Evolutionary conservation across 2,329 filamentous ascomycete genomes (phyloP), one percentile per base, ranked within the genome.

Genomic region (Aspergillus arachidicola): DNA sequence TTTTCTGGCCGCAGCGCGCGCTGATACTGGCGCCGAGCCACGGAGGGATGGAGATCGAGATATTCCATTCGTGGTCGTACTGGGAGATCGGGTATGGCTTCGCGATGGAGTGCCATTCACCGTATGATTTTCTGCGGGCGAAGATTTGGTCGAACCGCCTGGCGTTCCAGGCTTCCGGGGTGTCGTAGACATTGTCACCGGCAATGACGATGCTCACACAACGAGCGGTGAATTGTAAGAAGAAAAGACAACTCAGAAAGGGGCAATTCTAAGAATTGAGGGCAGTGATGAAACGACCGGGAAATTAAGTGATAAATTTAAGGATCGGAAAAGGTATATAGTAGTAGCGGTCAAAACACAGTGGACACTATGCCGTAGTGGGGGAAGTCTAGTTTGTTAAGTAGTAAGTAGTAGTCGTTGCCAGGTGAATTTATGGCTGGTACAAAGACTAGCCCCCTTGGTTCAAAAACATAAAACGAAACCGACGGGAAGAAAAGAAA

Each of bases 1-100:
- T 68, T 90, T 87, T 68, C 87, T 83, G 59, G 87, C 87, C 59
- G 90, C 88, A 59, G 89, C 89, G 71, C 91, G 89, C 64, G 91
- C 91, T 65, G 91, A 92, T 26, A 92, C 86, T 36, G 89, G 76
- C 14, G 72, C 70, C 3, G 78, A 78, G 21, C 74, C 72, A 71
- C 91, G 87, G 65, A 87, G 81, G 16, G 91, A 92, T 65, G 89
- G 86, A 54, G 85, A 88, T 64, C 89, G 85, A 60, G 83, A 81
- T n/a, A 84, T 79, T 57, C 81, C 79, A 65, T 81, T 79, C 34
- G 79, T 72, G 36, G 82, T 76, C 19, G 83, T 77, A 64, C 84
- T 81, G 34, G 84, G 82, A 56, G 87, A 84, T 28, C 85, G 80
- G 48, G 76, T 71, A 69, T 77, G 72, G 58, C 71, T 73, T 70